Conservation (phyloP, 208 protist genomes). For the Wallacemonas sp. region DNA sequence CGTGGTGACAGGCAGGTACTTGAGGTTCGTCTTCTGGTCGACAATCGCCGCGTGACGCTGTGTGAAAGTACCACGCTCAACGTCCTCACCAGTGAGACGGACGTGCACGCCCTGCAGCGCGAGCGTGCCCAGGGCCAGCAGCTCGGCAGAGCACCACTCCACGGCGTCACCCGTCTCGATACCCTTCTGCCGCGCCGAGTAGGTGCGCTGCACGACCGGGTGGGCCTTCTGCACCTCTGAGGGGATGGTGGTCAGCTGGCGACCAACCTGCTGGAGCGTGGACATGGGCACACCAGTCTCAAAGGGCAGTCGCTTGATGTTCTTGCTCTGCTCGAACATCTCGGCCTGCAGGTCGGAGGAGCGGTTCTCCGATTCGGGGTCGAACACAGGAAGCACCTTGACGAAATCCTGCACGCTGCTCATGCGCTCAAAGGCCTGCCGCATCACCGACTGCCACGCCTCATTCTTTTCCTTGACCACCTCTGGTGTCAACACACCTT, state of each 20-base stretch:
- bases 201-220: constrained; percentile 89
- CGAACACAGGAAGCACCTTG: constrained; percentile 68
- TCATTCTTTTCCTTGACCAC: constrained; percentile 65
- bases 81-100: constrained; percentile 95
- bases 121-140: constrained; percentile 94
- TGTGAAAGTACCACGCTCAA: constrained; percentile 99
- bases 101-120: constrained; percentile 93
- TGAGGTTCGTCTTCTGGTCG: constrained; percentile 93
- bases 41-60: constrained; percentile 96
- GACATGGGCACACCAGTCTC: constrained; percentile 76
- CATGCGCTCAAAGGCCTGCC: constrained; percentile 79
- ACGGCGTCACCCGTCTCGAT: constrained; percentile 84
- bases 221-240: constrained; percentile 83
- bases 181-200: constrained; percentile 79
- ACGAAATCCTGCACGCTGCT: constrained; percentile 82
- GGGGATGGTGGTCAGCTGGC: constrained; percentile 88
- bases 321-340: constrained; percentile 28
- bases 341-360: constrained; percentile 40
- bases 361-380: constrained; percentile 75
- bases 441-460: constrained; percentile 64
- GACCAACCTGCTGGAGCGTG: constrained; percentile 59
- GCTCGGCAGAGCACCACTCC: constrained; percentile 96
- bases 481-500: constrained; percentile 75
- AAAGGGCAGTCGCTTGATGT: constrained; percentile 32
- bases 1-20: constrained; percentile 80